phyloP scores from a whole-genome alignment of 2,329 filamentous ascomycete genomes.

The Claviceps monticola region DNA sequence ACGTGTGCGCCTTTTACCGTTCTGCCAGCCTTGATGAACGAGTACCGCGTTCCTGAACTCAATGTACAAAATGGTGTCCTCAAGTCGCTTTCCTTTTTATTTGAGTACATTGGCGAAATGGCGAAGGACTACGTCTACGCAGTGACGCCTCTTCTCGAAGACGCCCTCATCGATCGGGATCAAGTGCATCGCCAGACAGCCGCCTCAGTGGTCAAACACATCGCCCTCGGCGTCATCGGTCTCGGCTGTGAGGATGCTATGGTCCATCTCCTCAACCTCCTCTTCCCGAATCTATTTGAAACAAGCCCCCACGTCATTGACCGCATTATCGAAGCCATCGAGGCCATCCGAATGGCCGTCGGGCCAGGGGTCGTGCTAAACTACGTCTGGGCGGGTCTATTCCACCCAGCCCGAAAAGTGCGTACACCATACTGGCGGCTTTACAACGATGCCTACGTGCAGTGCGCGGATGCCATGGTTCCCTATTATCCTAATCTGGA shows the following conservation, averaged over 20 bases:
- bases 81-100: slow-evolving; percentile 92
- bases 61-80: slow-evolving; percentile 98
- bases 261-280: slow-evolving; percentile 89
- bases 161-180: slow-evolving; percentile 93
- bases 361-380: slow-evolving; percentile 90
- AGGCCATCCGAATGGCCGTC: slow-evolving; percentile 86
- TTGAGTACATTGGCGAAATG: slow-evolving; percentile 99
- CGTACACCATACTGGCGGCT: slow-evolving; percentile 89
- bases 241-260: slow-evolving; percentile 97
- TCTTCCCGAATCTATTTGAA: slow-evolving; percentile 96
- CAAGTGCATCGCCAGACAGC: slow-evolving; percentile 97
- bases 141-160: slow-evolving; percentile 86
- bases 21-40: slow-evolving; percentile 97
- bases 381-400: slow-evolving; percentile 94
- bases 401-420: slow-evolving; percentile 93
- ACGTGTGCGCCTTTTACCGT: slow-evolving; percentile 98
- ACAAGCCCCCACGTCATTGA: slow-evolving; percentile 98
- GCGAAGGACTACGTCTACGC: slow-evolving; percentile 99
- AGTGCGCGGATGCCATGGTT: slow-evolving; percentile 85
- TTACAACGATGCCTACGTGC: slow-evolving; percentile 95
- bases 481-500: slow-evolving; percentile 87
- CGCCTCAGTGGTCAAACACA: slow-evolving; percentile 92
- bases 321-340: slow-evolving; percentile 91
- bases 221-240: slow-evolving; percentile 92
- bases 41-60: slow-evolving; percentile 93